Evolutionary conservation across 2,329 filamentous ascomycete genomes (phyloP), one percentile per base, ranked within the genome.

Genomic region (Scleromitrula shiraiana): DNA sequence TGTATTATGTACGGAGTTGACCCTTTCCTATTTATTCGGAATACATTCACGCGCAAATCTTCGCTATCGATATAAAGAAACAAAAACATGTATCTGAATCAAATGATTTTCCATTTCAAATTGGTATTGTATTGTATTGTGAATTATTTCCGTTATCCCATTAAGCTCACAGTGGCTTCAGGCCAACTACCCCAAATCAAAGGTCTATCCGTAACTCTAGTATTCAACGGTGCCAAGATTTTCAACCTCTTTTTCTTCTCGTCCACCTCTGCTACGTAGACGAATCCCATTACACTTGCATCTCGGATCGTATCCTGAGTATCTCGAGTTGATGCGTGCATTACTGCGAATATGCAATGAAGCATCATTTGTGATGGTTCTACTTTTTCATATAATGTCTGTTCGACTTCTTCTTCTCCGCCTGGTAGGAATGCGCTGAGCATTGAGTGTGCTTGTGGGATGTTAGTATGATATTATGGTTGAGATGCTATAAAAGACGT

Each of bases 231-330:
- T 15, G 87, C 83, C 50, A 98, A 70, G 17, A 97, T 73, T 61
- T 87, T 85, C 26, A 96, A 73, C 64, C 86, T 85, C 56, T 81
- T 81, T 65, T 85, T 85, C 58, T 85, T 83, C 62, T 88, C 85
- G 61, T 98, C 90, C 4, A 97, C 88, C 53, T 95, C 88, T 1
- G 88, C 84, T 14, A 97, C 85, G 61, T 95, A 96, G 24, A 96
- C 77, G 62, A 95, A 98, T 0, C 93, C 93, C 76, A 94, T 85
- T 24, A 97, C 82, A 48, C 83, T 85, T 7, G 89, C 82, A 57
- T 90, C 84, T 10, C 88, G 78, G 37, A 97, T 82, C 1, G 79
- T 76, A 40, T 87, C 81, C 6, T 84, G 76, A 1, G 77, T 70
- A 52, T 93, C 88, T 39, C 77, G 81, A 0, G 78, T 67, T 2